phyloP scores from a whole-genome alignment of 805 yeast species.

The Zygoascus bituminiphila region DNA sequence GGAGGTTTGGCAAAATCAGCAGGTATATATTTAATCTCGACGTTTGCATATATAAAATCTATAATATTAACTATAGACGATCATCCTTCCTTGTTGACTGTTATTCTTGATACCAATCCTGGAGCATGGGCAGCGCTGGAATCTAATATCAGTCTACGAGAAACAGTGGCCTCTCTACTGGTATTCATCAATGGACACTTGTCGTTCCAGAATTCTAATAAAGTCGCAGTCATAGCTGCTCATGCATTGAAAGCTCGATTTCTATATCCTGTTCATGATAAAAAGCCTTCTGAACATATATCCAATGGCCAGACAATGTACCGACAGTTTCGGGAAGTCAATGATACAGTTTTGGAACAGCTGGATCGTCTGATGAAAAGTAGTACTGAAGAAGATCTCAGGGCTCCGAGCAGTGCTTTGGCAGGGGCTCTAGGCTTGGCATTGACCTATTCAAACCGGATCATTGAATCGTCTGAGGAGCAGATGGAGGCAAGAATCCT shows the following conservation, averaged over 20 bases:
- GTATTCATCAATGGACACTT: conserved; percentile 83
- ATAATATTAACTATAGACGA: conserved; percentile 37
- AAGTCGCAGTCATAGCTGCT: conserved; percentile 72
- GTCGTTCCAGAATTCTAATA: conserved; percentile 74
- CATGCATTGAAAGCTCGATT: conserved; percentile 62
- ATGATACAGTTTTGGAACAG: conserved; percentile 59
- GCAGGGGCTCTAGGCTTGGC: conserved; percentile 81
- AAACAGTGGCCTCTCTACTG: conserved; percentile 55
- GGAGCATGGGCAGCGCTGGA: conserved; percentile 46
- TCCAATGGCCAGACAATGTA: conserved; percentile 54
- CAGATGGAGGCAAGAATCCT: conserved; percentile 57
- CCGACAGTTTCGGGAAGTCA: conserved; percentile 72
- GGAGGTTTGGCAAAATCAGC: not conserved
- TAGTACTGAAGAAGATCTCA: conserved; percentile 24
- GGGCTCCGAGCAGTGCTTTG: conserved; percentile 31
- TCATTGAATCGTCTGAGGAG: conserved; percentile 41
- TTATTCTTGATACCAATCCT: conserved; percentile 73
- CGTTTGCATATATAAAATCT: too few species aligned
- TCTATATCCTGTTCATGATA: conserved; percentile 47
- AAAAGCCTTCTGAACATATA: conserved; percentile 8
- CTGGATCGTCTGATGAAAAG: conserved; percentile 41
- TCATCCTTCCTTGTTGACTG: conserved; percentile 68
- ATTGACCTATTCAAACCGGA: conserved; percentile 66
- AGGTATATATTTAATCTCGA: too few species aligned
- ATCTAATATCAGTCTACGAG: conserved; percentile 40